These are phyloP conservation scores for Paraphaeosphaeria minitans DNA, from an alignment of 2,329 filamentous ascomycete species.

Conservation along the genomic window DNA sequence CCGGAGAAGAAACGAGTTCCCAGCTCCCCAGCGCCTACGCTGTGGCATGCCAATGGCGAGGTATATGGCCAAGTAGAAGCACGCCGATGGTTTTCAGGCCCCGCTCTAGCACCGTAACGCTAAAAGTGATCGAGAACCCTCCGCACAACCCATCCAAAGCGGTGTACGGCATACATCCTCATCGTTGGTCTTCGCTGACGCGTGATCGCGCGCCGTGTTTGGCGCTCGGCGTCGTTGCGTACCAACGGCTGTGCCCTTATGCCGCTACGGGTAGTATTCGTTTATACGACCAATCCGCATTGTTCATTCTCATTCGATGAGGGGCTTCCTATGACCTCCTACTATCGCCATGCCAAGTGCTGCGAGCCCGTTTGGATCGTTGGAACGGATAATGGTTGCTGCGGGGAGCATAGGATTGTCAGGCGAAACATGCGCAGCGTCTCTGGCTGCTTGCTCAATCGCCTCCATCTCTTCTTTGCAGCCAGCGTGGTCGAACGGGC, in stretches of 20 bases:
- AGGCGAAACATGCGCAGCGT: constrained; percentile 84
- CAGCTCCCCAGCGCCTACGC: constrained; percentile 15
- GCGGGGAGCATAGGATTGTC: constrained; percentile 94
- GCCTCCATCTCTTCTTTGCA: constrained; percentile 99
- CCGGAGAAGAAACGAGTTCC: constrained; percentile 3
- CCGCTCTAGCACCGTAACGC: constrained; percentile 8
- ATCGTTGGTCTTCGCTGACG: not conserved
- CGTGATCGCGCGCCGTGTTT: not conserved
- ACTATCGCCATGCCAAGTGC: constrained; percentile 67
- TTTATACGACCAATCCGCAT: not conserved
- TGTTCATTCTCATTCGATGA: constrained; percentile 64
- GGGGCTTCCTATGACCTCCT: constrained; percentile 64
- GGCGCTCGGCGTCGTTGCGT: not conserved
- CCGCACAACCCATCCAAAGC: not conserved
- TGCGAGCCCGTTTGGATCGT: constrained; percentile 68
- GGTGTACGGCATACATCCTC: not conserved
- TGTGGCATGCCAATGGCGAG: constrained; percentile 12
- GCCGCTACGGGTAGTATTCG: not conserved
- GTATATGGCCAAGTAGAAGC: constrained; percentile 14
- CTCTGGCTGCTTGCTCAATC: constrained; percentile 93
- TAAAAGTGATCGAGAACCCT: constrained; percentile 2
- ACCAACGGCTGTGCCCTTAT: not conserved
- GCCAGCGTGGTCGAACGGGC: constrained; percentile 89
- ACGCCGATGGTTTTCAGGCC: constrained; percentile 5
- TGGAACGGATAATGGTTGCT: constrained; percentile 77